Base-by-base conservation (phyloP, 192 early-diverging fungal genomes). In the Podila clonocystis region DNA sequence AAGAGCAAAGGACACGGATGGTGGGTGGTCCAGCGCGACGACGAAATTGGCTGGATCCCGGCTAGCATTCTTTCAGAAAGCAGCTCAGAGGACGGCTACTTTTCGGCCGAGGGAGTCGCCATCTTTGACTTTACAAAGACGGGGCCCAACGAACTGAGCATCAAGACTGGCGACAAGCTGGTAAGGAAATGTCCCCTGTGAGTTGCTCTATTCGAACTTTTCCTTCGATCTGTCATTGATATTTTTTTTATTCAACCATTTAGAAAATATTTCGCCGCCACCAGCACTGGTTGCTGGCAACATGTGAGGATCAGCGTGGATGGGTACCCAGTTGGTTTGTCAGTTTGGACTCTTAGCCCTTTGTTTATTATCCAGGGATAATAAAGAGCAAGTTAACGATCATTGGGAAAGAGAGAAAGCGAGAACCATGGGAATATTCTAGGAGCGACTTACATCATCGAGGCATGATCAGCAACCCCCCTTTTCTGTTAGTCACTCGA, bases 311-410 rank as follows among this genome's bases (percentile, higher is more conserved):
- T 34, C 74, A 83, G 31, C 87, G 85, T 58, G 88, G 87, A 50
- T 89, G 88, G 88, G 88, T 89, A 1, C 88, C 88, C 50, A 82
- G 82, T 78, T 89, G 86, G 72, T 89, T 89, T 58, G 88, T 89
- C 30, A 85, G 82, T 49, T 73, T 89, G 20, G 74, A 45, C 41
- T 45, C 41, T 45, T 45, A 45, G 11, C 41, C 15, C 13, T 17
- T 45, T 15, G 15, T 17, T 45, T 15, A 45, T 45, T 15, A 45
- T 45, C 13, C 13, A 15, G 41, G 41, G 41, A 45, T 45, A 45
- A 45, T 45, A 45, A 45, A 45, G 1, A 15, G 41, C 41, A 4
- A 17, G 15, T 45, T 15, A 45, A 45, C 15, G 12, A 41, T 41
- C 12, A 41, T 13, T 41, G 11, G 41, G 41, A 9, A 36, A 0